Conservation (phyloP, 2,329 filamentous ascomycete species). For the Didymella arachidicola region DNA sequence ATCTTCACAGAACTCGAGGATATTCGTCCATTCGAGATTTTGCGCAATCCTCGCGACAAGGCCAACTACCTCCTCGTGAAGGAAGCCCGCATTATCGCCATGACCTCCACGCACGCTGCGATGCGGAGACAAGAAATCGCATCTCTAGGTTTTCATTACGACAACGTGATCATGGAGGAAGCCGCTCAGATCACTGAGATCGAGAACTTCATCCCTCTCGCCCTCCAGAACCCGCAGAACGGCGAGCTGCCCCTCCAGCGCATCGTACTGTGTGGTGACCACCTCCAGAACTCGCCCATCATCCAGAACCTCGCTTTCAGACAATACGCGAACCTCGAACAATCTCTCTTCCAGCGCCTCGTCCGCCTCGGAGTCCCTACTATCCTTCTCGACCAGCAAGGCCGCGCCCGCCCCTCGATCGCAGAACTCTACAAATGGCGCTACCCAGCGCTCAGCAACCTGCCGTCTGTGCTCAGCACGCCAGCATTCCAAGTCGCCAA, state of each 20-base stretch:
- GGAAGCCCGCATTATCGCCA: conserved; percentile 96
- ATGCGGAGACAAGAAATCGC: conserved; percentile 93
- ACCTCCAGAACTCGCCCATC: conserved; percentile 95
- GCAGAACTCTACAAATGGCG: conserved; percentile 93
- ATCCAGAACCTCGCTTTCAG: conserved; percentile 94
- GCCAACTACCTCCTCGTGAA: conserved; percentile 94
- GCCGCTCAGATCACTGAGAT: conserved; percentile 97
- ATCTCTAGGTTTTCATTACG: conserved; percentile 91
- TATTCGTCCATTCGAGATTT: conserved; percentile 92
- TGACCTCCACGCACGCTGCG: conserved; percentile 98
- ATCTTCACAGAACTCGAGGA: conserved; percentile 93
- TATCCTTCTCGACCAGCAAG: conserved; percentile 90
- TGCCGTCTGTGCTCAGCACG: conserved; percentile 74
- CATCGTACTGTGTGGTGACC: conserved; percentile 91
- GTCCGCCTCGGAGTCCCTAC: conserved; percentile 92
- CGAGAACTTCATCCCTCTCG: conserved; percentile 93
- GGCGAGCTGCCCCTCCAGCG: conserved; percentile 81
- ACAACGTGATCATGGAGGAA: conserved; percentile 98
- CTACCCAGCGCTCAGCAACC: conserved; percentile 79
- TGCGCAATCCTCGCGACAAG: conserved; percentile 87
- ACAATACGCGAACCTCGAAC: conserved; percentile 94
- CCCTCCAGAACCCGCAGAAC: conserved; percentile 82
- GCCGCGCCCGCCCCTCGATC: conserved; percentile 85
- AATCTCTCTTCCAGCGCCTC: conserved; percentile 90
- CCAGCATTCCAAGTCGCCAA: conserved; percentile 83